Base-by-base conservation (phyloP, 495 filamentous ascomycete genomes). In the Cudoniella acicularis region DNA sequence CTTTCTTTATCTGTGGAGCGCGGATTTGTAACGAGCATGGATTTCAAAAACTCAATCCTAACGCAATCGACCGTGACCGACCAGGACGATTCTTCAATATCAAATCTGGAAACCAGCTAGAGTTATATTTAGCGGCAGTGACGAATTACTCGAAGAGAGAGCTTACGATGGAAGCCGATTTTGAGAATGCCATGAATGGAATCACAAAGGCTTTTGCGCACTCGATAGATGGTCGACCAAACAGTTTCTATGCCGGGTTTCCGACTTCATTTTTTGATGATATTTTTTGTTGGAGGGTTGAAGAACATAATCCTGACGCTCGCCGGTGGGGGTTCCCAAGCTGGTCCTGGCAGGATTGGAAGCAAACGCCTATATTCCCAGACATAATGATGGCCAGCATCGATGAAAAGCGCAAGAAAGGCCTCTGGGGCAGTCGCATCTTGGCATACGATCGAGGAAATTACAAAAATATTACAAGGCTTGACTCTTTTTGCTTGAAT, bases 1-100 rank as follows among this genome's bases (percentile, higher is more conserved):
- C 71, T 0, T 62, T 53, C 36, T 75, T 67, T 57, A 51, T 59
- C 10, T 75, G 73, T 49, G 59, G 20, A 49, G 46, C 17, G 46
- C 10, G 17, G 22, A 18, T 49, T 22, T 22, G 20, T 1, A 49
- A 22, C 22, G 46, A 18, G 6, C 6, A 8, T 1, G 17, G 46
- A 10, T 18, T 11, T 8, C 46, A 49, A 22, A 10, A 10, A 4
- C 16, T 8, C 2, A 21, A 49, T 11, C 17, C 13, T 18, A 10
- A 18, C 46, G 4, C 13, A n/a, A 47, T 21, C 17, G 11, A 23
- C 46, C 3, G 22, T 49, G 2, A 49, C 2, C 46, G 30, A 6
- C 30, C 30, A 13, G 30, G 30, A 36, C 13, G 30, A 6, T 36
- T 36, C 30, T 36, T 36, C 30, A 36, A 36, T 13, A 36, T 36